Conservation (phyloP, 257 asterid genomes). For the Fraxinus pennsylvanica region DNA sequence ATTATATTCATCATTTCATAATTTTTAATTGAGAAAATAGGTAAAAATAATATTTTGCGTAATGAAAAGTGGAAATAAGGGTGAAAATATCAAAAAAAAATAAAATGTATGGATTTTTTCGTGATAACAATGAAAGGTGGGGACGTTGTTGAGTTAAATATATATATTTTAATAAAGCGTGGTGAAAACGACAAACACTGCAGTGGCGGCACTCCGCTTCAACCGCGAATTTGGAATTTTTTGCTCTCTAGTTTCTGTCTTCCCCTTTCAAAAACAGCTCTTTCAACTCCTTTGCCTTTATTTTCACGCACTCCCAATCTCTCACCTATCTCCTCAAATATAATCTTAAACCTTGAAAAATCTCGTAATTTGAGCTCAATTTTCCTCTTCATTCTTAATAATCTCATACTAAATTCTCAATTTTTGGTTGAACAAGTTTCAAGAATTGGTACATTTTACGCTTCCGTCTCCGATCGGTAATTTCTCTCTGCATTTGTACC, state of each 20-base stretch:
- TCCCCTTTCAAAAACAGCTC: background rate
- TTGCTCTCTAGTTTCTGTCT: background rate
- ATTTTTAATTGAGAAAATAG: too few relatives aligned
- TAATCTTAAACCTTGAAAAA: background rate
- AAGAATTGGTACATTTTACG: slow-evolving; percentile 26
- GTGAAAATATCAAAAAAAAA: too few relatives aligned
- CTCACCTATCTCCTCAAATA: background rate
- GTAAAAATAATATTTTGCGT: too few relatives aligned
- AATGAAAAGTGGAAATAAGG: too few relatives aligned
- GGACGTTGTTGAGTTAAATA: too few relatives aligned
- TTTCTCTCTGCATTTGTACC: slow-evolving; percentile 6
- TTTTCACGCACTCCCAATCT: background rate
- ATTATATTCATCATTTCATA: too few relatives aligned
- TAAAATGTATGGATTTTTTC: too few relatives aligned
- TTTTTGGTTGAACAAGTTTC: background rate
- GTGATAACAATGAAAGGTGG: too few relatives aligned
- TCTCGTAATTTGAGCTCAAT: background rate
- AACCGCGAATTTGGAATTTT: slow-evolving; percentile 9
- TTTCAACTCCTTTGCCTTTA: background rate
- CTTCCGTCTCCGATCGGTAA: slow-evolving; percentile 33
- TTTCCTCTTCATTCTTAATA: background rate
- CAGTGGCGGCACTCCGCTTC: slow-evolving; percentile 21
- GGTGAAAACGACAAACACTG: background rate
- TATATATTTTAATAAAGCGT: background rate
- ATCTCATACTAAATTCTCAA: background rate